phyloP scores from a whole-genome alignment of 208 protist genomes.

The Vickermania ingenoplastis region DNA sequence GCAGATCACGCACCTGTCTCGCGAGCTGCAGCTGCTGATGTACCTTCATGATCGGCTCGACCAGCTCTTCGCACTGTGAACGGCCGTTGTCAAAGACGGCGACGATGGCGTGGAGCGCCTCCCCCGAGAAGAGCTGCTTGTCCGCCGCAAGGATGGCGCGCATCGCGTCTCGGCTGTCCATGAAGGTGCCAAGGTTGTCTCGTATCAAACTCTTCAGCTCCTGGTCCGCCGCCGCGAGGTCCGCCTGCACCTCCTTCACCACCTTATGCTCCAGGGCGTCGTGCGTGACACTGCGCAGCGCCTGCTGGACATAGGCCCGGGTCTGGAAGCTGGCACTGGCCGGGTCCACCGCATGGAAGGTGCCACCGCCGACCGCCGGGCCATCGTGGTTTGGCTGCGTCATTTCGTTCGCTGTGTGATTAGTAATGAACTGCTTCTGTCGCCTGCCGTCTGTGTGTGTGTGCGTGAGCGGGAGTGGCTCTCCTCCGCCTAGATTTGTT shows the following conservation, averaged over 20 bases:
- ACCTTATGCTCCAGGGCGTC: slow-evolving; percentile 34
- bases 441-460: no score
- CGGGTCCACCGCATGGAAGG: slow-evolving; percentile 27
- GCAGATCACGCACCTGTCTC: slow-evolving; percentile 39
- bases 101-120: slow-evolving; percentile 59
- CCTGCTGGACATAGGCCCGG: slow-evolving; percentile 47
- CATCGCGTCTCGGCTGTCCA: slow-evolving; percentile 77
- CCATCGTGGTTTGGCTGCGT: neutral
- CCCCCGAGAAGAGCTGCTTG: slow-evolving; percentile 65
- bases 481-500: no score
- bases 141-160: slow-evolving; percentile 60
- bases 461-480: no score
- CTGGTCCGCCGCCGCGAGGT: slow-evolving; percentile 31
- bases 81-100: slow-evolving; percentile 33
- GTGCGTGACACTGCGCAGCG: slow-evolving; percentile 32
- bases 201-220: slow-evolving; percentile 73
- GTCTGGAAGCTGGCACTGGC: slow-evolving; percentile 70
- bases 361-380: neutral
- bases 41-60: slow-evolving; percentile 47
- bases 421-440: no score
- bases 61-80: slow-evolving; percentile 34
- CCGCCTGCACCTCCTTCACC: slow-evolving; percentile 25
- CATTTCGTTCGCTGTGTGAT: no score
- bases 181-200: slow-evolving; percentile 76
- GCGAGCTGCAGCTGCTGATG: slow-evolving; percentile 40